Evolutionary conservation across 192 early-diverging fungal species (phyloP).

Genomic region (Coemansia sp.): DNA sequence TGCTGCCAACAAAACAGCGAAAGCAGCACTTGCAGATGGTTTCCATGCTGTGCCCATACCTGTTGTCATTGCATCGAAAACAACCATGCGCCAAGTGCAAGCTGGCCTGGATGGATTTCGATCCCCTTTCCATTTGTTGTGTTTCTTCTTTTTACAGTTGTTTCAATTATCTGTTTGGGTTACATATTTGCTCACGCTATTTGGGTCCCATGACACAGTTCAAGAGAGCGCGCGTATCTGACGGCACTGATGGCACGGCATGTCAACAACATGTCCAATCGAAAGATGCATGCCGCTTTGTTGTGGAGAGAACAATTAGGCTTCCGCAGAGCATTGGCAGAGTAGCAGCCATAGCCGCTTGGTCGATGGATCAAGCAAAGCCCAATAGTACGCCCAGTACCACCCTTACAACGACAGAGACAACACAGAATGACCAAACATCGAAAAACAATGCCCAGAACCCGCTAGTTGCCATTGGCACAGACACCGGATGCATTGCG

Average conservation of each 20-base stretch:
- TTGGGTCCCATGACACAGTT: not conserved
- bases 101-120: too few species aligned
- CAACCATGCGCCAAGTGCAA: too few species aligned
- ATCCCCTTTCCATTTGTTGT: too few species aligned
- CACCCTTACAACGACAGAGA: not conserved
- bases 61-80: not conserved
- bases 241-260: not conserved
- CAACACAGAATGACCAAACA: not conserved
- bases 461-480: slow-evolving; percentile 26
- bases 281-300: not conserved
- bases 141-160: too few species aligned
- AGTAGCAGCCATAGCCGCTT: slow-evolving; percentile 27
- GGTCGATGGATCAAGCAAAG: not conserved
- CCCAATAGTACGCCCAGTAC: not conserved
- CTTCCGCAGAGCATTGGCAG: slow-evolving; percentile 19
- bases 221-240: slow-evolving; percentile 8
- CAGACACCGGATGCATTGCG: slow-evolving; percentile 26
- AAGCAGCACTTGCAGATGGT: too few species aligned
- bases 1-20: too few species aligned
- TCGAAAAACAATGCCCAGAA: not conserved
- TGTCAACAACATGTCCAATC: not conserved
- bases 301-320: slow-evolving; percentile 7
- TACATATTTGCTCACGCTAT: too few species aligned
- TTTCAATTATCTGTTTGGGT: too few species aligned
- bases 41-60: too few species aligned